phyloP scores from a whole-genome alignment of 1,284 basidiomycete species.

The Vanrija sp. region DNA sequence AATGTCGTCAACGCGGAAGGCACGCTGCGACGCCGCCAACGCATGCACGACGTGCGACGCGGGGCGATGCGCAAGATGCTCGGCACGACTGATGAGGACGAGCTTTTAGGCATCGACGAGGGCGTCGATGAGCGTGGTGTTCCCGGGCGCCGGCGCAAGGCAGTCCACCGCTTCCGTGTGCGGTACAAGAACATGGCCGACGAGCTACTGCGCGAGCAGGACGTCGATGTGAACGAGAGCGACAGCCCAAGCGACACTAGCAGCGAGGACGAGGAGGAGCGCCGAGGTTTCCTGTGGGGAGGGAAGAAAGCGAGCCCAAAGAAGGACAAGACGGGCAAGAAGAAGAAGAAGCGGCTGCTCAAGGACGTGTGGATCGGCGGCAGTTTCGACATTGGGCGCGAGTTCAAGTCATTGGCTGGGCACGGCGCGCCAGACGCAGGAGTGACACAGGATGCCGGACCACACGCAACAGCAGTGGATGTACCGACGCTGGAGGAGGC shows the following conservation, averaged over 20 bases:
- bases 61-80: background rate
- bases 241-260: background rate
- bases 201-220: constrained; percentile 1
- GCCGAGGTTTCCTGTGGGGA: background rate
- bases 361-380: constrained; percentile 33
- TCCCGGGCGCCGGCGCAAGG: constrained; percentile 5
- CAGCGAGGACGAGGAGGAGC: background rate
- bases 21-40: constrained; percentile 18
- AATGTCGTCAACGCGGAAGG: constrained; percentile 23
- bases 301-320: background rate
- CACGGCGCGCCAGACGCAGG: background rate
- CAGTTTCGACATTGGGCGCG: constrained; percentile 44
- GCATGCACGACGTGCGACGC: constrained; percentile 18
- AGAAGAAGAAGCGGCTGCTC: constrained; percentile 16
- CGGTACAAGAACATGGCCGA: constrained; percentile 10
- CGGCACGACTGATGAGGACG: background rate
- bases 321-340: constrained; percentile 13
- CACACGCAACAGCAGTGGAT: background rate
- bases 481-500: background rate
- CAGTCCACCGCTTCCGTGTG: constrained; percentile 18
- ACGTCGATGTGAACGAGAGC: constrained; percentile 12
- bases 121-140: background rate
- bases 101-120: constrained; percentile 4
- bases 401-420: constrained; percentile 22
- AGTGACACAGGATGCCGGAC: background rate